phyloP scores from a whole-genome alignment of 129 eudicot species.

The Silybum marianum region DNA sequence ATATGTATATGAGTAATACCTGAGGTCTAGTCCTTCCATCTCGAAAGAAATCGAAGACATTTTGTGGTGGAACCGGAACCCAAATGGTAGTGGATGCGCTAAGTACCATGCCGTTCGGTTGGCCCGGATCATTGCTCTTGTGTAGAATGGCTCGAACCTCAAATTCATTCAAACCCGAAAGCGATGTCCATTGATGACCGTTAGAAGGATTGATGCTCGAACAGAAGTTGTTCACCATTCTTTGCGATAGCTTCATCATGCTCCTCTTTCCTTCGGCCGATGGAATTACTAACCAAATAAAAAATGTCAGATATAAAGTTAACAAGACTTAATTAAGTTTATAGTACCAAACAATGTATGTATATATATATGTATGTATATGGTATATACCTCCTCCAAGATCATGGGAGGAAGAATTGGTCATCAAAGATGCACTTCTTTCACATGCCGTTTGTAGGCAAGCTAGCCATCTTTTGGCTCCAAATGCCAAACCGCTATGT shows the following conservation, averaged over 20 bases:
- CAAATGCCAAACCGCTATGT: conserved; percentile 52
- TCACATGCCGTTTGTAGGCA: conserved; percentile 68
- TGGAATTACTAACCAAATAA: conserved; percentile 39
- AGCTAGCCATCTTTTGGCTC: conserved; percentile 60
- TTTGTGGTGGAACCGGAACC: conserved; percentile 56
- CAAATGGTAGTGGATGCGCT: conserved; percentile 69
- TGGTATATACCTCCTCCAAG: conserved; percentile 53
- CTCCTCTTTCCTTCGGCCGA: conserved; percentile 62
- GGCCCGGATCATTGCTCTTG: conserved; percentile 54
- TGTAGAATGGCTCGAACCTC: conserved; percentile 55
- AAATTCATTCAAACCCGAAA: conserved; percentile 40
- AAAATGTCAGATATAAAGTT: not conserved
- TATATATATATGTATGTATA: too few species aligned
- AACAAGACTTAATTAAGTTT: not conserved
- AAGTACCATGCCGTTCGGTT: conserved; percentile 53
- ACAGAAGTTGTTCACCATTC: conserved; percentile 65
- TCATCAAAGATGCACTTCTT: conserved; percentile 42
- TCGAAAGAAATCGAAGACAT: conserved; percentile 55
- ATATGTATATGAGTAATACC: conserved; percentile 28
- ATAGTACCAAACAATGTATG: not conserved
- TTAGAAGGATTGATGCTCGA: conserved; percentile 48
- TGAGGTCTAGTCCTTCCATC: conserved; percentile 64
- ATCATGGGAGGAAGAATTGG: conserved; percentile 41
- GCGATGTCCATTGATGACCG: conserved; percentile 49
- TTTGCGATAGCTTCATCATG: conserved; percentile 67